Conservation (phyloP, 352 stramenopile genomes). For the Globisporangium paddicum region DNA sequence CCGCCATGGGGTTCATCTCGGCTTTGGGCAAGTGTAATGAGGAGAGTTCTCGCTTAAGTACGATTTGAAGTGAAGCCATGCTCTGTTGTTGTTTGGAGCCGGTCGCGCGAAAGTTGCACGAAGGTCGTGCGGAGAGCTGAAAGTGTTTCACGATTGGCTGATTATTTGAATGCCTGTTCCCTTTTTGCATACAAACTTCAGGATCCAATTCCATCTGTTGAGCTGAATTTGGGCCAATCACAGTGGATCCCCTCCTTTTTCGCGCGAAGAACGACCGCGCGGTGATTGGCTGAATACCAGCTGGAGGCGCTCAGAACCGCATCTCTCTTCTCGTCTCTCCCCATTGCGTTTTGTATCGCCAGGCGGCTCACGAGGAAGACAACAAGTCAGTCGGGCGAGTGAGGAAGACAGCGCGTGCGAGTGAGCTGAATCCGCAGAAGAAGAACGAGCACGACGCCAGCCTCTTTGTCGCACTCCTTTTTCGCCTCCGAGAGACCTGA, state of each 20-base stretch:
- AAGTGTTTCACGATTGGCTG: background rate
- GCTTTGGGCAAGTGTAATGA: too few species aligned
- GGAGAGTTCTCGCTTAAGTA: background rate
- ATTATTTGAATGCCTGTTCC: background rate
- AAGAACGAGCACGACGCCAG: background rate
- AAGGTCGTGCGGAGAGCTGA: background rate
- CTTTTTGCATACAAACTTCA: background rate
- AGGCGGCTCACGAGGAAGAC: background rate
- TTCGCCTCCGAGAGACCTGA: too few species aligned
- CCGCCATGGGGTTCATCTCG: background rate
- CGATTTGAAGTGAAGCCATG: background rate
- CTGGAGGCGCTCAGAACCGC: background rate
- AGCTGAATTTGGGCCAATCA: background rate
- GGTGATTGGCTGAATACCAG: background rate
- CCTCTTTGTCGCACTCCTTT: too few species aligned
- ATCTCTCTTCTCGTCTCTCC: slow-evolving; percentile 2
- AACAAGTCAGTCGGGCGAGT: background rate
- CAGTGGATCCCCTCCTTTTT: background rate
- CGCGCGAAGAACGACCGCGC: background rate
- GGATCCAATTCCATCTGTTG: background rate
- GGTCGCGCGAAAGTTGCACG: background rate
- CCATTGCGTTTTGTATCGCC: background rate
- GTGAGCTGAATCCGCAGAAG: background rate
- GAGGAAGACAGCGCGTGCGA: slow-evolving; percentile 1
- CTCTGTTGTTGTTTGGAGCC: background rate